Base-by-base conservation (phyloP, 345 rosid genomes). In the Citrus reticulata region DNA sequence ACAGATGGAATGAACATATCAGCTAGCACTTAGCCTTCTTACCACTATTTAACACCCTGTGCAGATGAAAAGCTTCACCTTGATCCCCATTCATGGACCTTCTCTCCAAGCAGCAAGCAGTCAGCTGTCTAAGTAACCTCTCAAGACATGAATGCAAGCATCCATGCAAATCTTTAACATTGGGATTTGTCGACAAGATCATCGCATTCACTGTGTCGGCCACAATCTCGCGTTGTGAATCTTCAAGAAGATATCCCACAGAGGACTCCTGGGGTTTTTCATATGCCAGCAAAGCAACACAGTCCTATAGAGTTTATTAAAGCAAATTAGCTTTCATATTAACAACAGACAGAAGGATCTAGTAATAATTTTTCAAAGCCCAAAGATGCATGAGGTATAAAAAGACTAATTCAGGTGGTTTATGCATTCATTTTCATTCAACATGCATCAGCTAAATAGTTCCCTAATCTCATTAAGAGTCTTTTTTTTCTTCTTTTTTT, bases 191-290 rank as follows among this genome's bases (percentile, higher is more conserved):
- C 24, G 85, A 90, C 83, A 96, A 80, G 69, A 96, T 86, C 88
- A 91, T 90, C 9, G 93, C 93, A 72, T 96, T 96, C 61, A 94
- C 91, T 0, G 91, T 83, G 83, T 96, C 99, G 1, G 98, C 98
- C 69, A 96, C 98, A 64, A 93, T 78, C 81, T 96, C 99, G n/a
- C 92, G 88, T 71, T 86, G 99, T 0, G 97, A 85, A 59, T 89
- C 92, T 79, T 90, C 87, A 11, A 96, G 90, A 68, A 94, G 95
- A 79, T 89, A 88, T 57, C 97, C 95, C 7, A 87, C 86, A 20
- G 87, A 81, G n/a, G 95, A 93, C 77, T 93, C 88, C 62, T 79
- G 84, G 1, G 97, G 98, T 17, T 81, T 84, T 81, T 89, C 93
- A 51, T 89, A 94, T 19, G 93, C 99, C 76, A 96, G 90, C 83